These are phyloP conservation scores for Leishmania tropica DNA, from an alignment of 208 protist genomes.

Conservation along the genomic window DNA sequence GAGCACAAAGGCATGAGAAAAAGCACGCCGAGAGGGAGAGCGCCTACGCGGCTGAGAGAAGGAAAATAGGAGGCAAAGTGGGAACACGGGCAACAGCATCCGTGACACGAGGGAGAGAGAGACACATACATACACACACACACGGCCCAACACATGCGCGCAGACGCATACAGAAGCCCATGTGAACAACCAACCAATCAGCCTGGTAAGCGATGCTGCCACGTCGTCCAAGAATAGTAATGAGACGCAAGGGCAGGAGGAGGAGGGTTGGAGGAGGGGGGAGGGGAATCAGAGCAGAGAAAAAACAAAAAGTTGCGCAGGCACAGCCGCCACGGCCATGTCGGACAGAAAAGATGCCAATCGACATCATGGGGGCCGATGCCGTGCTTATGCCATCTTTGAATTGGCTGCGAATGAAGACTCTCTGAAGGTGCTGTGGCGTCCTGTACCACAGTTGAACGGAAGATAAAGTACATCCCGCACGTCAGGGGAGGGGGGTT, in stretches of 20 bases:
- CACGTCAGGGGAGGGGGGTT: background rate
- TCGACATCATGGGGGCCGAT: background rate
- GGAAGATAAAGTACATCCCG: background rate
- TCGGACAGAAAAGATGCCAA: background rate
- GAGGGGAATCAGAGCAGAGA: background rate
- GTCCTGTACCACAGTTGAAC: background rate
- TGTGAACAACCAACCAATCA: background rate
- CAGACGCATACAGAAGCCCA: background rate
- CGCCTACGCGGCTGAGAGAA: too few relatives aligned
- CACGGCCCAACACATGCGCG: background rate
- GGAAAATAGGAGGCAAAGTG: too few relatives aligned
- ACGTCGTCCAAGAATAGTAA: background rate
- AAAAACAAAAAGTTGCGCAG: background rate
- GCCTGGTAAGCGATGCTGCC: background rate
- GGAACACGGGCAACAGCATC: background rate
- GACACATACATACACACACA: background rate
- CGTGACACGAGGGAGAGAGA: background rate
- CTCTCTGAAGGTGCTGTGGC: background rate
- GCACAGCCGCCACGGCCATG: background rate
- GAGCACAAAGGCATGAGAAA: too few relatives aligned
- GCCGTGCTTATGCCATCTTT: background rate
- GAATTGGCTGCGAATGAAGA: background rate
- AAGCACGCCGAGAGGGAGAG: too few relatives aligned
- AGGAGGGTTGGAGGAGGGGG: background rate
- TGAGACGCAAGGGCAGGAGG: background rate